Evolutionary conservation across 768 basidiomycete genomes (phyloP).

Genomic region (Leccinum subgranulosum): DNA sequence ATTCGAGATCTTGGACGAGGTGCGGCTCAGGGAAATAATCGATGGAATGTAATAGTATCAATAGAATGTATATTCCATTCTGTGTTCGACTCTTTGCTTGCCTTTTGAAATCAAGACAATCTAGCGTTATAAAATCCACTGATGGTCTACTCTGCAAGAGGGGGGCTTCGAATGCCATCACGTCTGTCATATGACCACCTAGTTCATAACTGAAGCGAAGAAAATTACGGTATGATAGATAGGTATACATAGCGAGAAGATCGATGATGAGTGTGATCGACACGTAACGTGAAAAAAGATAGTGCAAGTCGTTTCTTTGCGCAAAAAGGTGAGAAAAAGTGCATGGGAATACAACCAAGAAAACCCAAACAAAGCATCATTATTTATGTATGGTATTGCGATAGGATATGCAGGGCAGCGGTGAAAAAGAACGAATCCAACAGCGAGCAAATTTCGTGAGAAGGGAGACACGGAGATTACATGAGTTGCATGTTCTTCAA

Average conservation of each 20-base stretch:
- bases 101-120: neutral
- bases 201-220: slow-evolving; percentile 2
- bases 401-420: slow-evolving; percentile 16
- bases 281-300: slow-evolving; percentile 7
- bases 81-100: neutral
- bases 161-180: neutral
- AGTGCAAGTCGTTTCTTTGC: slow-evolving; percentile 11
- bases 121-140: neutral
- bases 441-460: neutral
- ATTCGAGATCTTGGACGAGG: slow-evolving; percentile 88
- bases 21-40: slow-evolving; percentile 76
- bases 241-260: slow-evolving; percentile 20
- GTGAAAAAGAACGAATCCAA: slow-evolving; percentile 7
- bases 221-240: slow-evolving; percentile 19
- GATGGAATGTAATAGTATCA: slow-evolving; percentile 63
- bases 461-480: slow-evolving; percentile 14
- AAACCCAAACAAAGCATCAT: slow-evolving; percentile 7
- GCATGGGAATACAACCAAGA: slow-evolving; percentile 16
- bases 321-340: neutral
- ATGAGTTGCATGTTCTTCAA: slow-evolving; percentile 50
- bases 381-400: neutral
- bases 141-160: neutral
- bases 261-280: neutral
- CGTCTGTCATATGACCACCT: neutral
- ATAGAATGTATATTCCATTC: slow-evolving; percentile 14